Evolutionary conservation across 1,284 basidiomycete species (phyloP).

Genomic region (Pseudozyma sp.): DNA sequence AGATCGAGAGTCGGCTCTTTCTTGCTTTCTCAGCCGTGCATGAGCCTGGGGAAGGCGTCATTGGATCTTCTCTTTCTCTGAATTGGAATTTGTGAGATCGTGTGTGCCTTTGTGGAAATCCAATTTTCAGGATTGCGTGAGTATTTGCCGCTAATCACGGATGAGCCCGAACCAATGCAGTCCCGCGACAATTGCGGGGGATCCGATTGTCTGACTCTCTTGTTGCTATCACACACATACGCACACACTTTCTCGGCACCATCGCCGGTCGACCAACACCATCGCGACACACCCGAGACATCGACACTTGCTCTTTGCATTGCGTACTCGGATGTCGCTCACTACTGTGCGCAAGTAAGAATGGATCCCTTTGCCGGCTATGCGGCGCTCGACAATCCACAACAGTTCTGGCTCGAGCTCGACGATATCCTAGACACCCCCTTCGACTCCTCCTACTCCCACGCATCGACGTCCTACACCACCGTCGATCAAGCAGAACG

Average conservation of each 20-base stretch:
- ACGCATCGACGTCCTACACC: conserved; percentile 1
- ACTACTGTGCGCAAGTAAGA: background rate
- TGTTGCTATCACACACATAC: background rate
- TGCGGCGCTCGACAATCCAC: conserved; percentile 46
- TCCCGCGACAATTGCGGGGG: background rate
- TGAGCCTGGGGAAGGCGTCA: background rate
- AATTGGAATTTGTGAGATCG: too few relatives aligned
- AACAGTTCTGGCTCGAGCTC: conserved; percentile 60
- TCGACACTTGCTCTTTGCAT: background rate
- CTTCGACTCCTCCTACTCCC: conserved; percentile 10
- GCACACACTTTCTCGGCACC: background rate
- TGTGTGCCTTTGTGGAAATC: too few relatives aligned
- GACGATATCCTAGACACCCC: conserved; percentile 57
- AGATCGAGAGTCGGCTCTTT: background rate
- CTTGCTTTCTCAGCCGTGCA: conserved; percentile 42
- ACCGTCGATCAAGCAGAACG: conserved; percentile 2
- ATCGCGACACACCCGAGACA: too few relatives aligned
- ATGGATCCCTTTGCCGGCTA: conserved; percentile 61
- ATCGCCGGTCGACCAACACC: background rate
- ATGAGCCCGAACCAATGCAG: too few relatives aligned
- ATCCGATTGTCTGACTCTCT: background rate
- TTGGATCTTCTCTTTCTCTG: too few relatives aligned
- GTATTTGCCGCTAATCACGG: too few relatives aligned
- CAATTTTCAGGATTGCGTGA: too few relatives aligned
- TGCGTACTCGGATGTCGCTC: background rate